A percentile compares a stretch with the other conserved stretches of the same genome.
phyloP scores from a whole-genome alignment of 495 filamentous ascomycete genomes.

The Penicillium daleae region DNA sequence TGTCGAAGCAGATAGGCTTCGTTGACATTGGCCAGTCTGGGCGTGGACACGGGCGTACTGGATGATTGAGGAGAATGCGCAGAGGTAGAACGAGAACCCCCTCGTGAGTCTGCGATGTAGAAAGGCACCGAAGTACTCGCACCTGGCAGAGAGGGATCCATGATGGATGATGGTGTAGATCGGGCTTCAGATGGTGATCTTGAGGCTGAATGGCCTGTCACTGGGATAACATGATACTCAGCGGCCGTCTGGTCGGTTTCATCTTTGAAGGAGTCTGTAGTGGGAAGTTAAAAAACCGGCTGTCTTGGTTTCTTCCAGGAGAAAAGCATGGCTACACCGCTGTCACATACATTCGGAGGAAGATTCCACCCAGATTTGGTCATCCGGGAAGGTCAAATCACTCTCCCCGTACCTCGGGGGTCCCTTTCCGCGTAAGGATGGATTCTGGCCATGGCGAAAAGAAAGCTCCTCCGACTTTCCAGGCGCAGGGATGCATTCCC shows the following conservation, averaged over 20 bases:
- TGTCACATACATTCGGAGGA: conserved; percentile 36
- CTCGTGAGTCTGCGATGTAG: conserved; percentile 21
- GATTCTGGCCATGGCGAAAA: conserved; percentile 51
- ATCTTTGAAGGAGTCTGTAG: conserved; percentile 45
- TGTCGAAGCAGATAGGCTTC: conserved; percentile 48
- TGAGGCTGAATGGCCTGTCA: conserved; percentile 20
- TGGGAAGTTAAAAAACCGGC: conserved; percentile 4
- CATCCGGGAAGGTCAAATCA: conserved; percentile 43
- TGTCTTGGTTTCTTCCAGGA: background rate
- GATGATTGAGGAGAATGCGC: conserved; percentile 25
- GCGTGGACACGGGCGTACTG: conserved; percentile 25
- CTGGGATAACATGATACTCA: conserved; percentile 43
- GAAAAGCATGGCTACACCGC: background rate
- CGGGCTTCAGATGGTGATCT: conserved; percentile 34
- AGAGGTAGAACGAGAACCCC: conserved; percentile 24
- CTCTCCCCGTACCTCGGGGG: conserved; percentile 51
- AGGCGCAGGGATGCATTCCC: conserved; percentile 47
- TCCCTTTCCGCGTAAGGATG: conserved; percentile 43
- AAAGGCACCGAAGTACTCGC: conserved; percentile 18
- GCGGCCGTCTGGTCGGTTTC: conserved; percentile 48
- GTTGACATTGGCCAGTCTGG: conserved; percentile 38
- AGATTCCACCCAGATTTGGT: conserved; percentile 43
- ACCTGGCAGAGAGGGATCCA: conserved; percentile 27
- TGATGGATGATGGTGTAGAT: conserved; percentile 34
- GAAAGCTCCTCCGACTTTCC: conserved; percentile 46